Evolutionary conservation across 176 grass and related monocot species (phyloP).

Genomic region (Avena atlantica): DNA sequence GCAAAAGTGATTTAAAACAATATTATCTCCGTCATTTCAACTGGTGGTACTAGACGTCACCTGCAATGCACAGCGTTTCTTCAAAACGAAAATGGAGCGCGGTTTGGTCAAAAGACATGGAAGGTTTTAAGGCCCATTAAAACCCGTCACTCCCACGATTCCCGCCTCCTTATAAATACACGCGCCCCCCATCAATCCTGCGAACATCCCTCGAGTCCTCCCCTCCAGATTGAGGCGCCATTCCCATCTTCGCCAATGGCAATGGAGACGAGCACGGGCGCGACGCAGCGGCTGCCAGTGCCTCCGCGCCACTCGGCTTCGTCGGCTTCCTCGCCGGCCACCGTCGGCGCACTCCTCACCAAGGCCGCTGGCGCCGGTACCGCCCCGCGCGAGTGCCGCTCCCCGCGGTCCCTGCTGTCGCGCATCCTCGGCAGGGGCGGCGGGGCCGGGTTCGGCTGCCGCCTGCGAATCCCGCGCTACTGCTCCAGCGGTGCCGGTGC

Average conservation of each 20-base stretch:
- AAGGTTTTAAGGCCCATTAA: conserved; percentile 4
- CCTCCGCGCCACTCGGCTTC: conserved; percentile 2
- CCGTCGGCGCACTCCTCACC: conserved; percentile 39
- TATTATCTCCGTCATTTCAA: background rate
- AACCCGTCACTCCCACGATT: background rate
- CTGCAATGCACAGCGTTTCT: background rate
- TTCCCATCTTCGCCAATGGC: conserved; percentile 3
- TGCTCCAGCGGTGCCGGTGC: conserved; percentile 29
- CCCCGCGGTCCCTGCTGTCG: conserved; percentile 51
- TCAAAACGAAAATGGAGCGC: background rate
- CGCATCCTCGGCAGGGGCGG: conserved; percentile 49
- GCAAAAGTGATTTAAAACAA: background rate
- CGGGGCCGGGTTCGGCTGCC: conserved; percentile 40
- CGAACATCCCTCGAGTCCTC: background rate
- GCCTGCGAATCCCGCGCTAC: conserved; percentile 41
- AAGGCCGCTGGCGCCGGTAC: background rate
- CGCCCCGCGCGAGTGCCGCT: conserved; percentile 9
- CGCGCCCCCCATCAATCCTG: background rate
- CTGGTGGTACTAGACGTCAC: background rate
- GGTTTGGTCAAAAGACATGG: background rate
- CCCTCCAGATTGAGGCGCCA: background rate
- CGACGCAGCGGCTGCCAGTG: background rate
- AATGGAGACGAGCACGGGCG: conserved; percentile 1
- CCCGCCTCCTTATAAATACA: conserved; percentile 22
- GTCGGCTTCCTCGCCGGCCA: conserved; percentile 34